Evolutionary conservation across 1,139 yeast species (phyloP).

Genomic region (Petasospora fabianii): DNA sequence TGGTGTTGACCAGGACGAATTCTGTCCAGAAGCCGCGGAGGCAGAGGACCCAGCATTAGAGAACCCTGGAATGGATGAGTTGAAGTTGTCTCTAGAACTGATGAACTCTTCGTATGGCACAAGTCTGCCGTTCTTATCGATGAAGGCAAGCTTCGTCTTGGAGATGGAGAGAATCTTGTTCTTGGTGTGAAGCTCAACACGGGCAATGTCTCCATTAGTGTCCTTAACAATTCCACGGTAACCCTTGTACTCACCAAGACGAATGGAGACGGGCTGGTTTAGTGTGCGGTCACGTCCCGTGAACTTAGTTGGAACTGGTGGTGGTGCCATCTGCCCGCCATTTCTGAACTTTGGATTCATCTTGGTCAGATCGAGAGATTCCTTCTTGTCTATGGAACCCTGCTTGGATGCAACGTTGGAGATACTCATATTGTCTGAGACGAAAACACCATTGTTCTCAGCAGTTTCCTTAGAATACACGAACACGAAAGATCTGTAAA

Average conservation of each 20-base stretch:
- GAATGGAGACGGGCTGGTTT: slow-evolving; percentile 80
- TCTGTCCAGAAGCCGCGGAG: slow-evolving; percentile 2
- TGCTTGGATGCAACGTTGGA: slow-evolving; percentile 80
- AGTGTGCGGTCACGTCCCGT: slow-evolving; percentile 77
- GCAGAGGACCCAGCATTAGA: slow-evolving; percentile 10
- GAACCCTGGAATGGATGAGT: slow-evolving; percentile 16
- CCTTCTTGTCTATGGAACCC: slow-evolving; percentile 29
- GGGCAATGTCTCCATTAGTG: slow-evolving; percentile 85
- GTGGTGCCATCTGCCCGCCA: slow-evolving; percentile 51
- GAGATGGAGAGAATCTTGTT: slow-evolving; percentile 83
- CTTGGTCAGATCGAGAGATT: slow-evolving; percentile 52
- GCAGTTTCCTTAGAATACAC: slow-evolving; percentile 72
- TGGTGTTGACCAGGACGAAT: slow-evolving; percentile 9
- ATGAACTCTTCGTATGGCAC: slow-evolving; percentile 79
- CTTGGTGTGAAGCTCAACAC: slow-evolving; percentile 91
- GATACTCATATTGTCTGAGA: slow-evolving; percentile 69
- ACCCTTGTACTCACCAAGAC: slow-evolving; percentile 89
- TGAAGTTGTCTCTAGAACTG: slow-evolving; percentile 23
- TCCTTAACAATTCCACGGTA: slow-evolving; percentile 91
- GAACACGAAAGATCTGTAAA: slow-evolving; percentile 75
- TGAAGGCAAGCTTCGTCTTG: slow-evolving; percentile 71
- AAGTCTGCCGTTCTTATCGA: slow-evolving; percentile 58
- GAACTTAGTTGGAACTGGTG: slow-evolving; percentile 36
- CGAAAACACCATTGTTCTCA: slow-evolving; percentile 92
- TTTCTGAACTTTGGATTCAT: slow-evolving; percentile 80